A percentile compares a stretch with the other conserved stretches of the same genome.
phyloP scores from a whole-genome alignment of 768 basidiomycete species.

The Boletus subcaerulescens region DNA sequence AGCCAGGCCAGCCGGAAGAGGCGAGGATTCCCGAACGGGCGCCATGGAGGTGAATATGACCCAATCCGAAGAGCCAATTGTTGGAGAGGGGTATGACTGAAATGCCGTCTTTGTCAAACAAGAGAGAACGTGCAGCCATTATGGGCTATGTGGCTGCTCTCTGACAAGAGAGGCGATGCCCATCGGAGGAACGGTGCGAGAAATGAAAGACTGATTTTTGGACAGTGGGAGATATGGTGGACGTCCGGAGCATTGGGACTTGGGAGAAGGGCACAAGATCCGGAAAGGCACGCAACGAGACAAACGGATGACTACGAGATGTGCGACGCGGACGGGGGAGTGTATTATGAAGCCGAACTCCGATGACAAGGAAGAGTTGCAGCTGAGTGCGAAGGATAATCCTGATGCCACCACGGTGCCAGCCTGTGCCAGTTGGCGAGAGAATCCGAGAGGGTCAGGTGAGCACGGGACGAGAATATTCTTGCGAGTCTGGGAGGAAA shows the following conservation, averaged over 20 bases:
- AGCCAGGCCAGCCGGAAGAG: neutral
- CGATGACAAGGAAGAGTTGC: neutral
- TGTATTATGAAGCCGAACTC: constrained; percentile 4
- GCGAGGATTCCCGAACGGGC: constrained; percentile 5
- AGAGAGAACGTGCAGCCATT: neutral
- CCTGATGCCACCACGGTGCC: neutral
- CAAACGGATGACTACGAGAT: neutral
- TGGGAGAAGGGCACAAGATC: constrained; percentile 1
- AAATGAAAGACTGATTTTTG: neutral
- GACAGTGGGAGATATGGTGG: constrained; percentile 11
- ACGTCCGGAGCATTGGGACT: neutral
- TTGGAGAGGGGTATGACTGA: neutral
- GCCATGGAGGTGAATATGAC: neutral
- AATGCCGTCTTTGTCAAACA: neutral
- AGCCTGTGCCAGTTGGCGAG: neutral
- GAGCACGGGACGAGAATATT: neutral
- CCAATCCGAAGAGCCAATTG: constrained; percentile 8
- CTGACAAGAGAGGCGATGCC: neutral
- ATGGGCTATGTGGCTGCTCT: neutral
- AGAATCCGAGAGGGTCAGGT: neutral
- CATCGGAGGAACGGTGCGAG: neutral
- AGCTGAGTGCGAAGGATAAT: neutral
- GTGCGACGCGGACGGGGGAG: constrained; percentile 6
- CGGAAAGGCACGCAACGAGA: constrained; percentile 1
- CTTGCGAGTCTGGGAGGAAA: neutral